Evolutionary conservation across 352 stramenopile species (phyloP).

Genomic region (Plasmopara halstedii): DNA sequence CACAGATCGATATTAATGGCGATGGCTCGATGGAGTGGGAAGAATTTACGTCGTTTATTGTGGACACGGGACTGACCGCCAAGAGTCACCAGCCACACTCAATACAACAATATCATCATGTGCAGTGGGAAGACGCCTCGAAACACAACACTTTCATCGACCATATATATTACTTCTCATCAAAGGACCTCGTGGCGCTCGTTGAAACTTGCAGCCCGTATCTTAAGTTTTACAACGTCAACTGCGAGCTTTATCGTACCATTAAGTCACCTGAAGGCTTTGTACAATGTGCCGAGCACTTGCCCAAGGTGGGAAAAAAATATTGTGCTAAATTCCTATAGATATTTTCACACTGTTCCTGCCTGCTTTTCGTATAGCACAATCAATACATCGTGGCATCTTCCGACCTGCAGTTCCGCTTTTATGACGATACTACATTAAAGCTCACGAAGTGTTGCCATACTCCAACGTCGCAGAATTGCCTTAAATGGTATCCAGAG

Average conservation of each 20-base stretch:
- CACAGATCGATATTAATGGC: conserved; percentile 88
- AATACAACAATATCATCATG: conserved; percentile 81
- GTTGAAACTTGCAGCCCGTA: conserved; percentile 67
- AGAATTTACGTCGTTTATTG: conserved; percentile 88
- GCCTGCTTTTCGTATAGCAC: conserved; percentile 13
- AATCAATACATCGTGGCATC: conserved; percentile 76
- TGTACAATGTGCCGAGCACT: conserved; percentile 70
- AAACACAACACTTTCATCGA: conserved; percentile 85
- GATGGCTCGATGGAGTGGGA: conserved; percentile 90
- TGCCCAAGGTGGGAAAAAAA: conserved; percentile 31
- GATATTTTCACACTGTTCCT: not conserved
- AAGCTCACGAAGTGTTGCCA: conserved; percentile 71
- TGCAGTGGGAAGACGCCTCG: conserved; percentile 70
- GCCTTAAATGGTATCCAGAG: conserved; percentile 71
- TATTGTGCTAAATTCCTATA: not conserved
- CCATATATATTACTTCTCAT: conserved; percentile 79
- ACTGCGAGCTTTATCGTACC: conserved; percentile 55
- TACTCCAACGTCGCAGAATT: conserved; percentile 75
- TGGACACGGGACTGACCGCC: conserved; percentile 76
- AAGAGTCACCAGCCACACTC: conserved; percentile 82
- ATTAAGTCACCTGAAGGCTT: conserved; percentile 67
- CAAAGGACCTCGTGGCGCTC: conserved; percentile 56
- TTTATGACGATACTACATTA: conserved; percentile 74
- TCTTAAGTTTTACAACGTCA: conserved; percentile 79
- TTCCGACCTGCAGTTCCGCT: conserved; percentile 73